These are phyloP conservation scores for Cryphonectria naterciae DNA, from an alignment of 2,329 filamentous ascomycete species.

Conservation along the genomic window DNA sequence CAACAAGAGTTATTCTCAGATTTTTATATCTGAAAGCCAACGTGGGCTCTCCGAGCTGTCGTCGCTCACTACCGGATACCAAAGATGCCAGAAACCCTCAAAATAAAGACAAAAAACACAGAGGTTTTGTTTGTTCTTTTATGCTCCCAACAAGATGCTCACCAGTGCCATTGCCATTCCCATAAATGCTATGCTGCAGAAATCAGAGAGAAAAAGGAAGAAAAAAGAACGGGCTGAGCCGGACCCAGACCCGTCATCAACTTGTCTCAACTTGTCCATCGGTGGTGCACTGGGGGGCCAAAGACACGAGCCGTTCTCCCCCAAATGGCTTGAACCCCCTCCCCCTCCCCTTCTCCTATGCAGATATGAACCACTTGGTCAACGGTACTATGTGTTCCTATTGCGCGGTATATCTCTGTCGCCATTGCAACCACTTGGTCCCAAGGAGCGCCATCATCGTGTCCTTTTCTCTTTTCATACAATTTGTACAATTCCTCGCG, in stretches of 20 bases:
- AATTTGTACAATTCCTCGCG: slow-evolving; percentile 3
- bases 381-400: slow-evolving; percentile 12
- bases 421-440: slow-evolving; percentile 25
- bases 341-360: not conserved
- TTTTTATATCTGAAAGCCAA: not conserved
- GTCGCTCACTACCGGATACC: not conserved
- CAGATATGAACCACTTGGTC: slow-evolving; percentile 26
- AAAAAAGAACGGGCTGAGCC: not conserved
- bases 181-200: slow-evolving; percentile 5
- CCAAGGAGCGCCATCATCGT: slow-evolving; percentile 14
- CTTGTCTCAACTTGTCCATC: not conserved
- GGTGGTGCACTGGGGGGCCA: not conserved
- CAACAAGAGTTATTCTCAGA: not conserved
- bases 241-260: not conserved
- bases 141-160: slow-evolving; percentile 2
- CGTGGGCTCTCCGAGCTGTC: not conserved
- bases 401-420: slow-evolving; percentile 6
- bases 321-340: not conserved
- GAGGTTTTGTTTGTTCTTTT: not conserved
- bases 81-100: not conserved
- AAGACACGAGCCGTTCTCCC: not conserved
- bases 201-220: not conserved
- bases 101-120: not conserved
- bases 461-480: slow-evolving; percentile 9
- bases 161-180: not conserved